Percentiles rank a stretch among this genome's conserved stretches.
Conservation (phyloP, 768 basidiomycete species). For the Hericium rajendrae region DNA sequence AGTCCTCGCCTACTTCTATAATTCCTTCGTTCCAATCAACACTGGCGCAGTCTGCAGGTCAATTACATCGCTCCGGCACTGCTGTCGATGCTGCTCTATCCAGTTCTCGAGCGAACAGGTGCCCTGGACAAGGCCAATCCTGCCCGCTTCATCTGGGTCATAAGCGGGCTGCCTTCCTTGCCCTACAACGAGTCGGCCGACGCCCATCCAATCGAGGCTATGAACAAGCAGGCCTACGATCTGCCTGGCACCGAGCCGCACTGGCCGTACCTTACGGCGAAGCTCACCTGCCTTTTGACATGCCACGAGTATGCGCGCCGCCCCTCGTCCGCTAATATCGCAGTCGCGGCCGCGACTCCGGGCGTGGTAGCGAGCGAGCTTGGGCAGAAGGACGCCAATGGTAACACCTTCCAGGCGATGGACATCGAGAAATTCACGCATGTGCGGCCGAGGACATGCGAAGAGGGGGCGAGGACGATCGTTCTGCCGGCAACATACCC, state of each 20-base stretch:
- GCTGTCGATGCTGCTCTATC: neutral
- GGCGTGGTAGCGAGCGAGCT: neutral
- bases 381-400: neutral
- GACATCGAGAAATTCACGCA: too few relatives aligned
- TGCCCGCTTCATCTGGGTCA: neutral
- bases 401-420: neutral
- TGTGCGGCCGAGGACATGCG: neutral
- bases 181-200: neutral
- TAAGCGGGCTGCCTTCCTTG: neutral
- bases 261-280: too few relatives aligned
- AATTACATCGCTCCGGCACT: neutral
- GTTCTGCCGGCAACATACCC: neutral
- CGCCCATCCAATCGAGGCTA: neutral
- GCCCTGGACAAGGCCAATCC: neutral
- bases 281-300: neutral
- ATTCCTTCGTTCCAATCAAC: too few relatives aligned
- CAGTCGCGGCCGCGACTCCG: neutral
- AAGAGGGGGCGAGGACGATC: neutral
- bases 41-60: neutral
- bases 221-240: too few relatives aligned
- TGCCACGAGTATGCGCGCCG: neutral
- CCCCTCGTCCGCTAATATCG: neutral
- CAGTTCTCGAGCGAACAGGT: neutral
- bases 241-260: too few relatives aligned
- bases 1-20: neutral